Conservation (phyloP, 2,329 filamentous ascomycete species). For the Talaromyces rugulosus region DNA sequence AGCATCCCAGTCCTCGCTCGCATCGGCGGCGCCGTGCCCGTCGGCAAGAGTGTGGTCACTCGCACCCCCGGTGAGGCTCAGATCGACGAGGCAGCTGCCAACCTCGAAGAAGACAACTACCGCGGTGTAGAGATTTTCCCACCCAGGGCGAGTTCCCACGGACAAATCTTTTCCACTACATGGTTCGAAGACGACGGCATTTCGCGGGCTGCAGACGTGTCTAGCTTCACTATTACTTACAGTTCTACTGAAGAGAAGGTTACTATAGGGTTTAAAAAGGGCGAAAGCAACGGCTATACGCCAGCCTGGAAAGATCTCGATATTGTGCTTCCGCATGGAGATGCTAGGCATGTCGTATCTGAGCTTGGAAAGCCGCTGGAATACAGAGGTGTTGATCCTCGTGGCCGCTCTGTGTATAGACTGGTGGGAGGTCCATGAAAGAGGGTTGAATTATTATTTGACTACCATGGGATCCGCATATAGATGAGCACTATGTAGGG, state of each 20-base stretch:
- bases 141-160: slow-evolving; percentile 38
- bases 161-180: slow-evolving; percentile 34
- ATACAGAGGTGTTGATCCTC: slow-evolving; percentile 23
- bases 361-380: slow-evolving; percentile 26
- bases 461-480: neutral
- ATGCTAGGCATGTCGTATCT: slow-evolving; percentile 39
- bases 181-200: slow-evolving; percentile 60
- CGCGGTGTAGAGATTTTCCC: slow-evolving; percentile 57
- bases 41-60: slow-evolving; percentile 50
- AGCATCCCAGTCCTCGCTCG: slow-evolving; percentile 55
- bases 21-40: slow-evolving; percentile 51
- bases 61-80: slow-evolving; percentile 53
- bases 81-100: slow-evolving; percentile 36
- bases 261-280: slow-evolving; percentile 38
- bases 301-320: slow-evolving; percentile 49
- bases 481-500: neutral
- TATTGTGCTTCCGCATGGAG: slow-evolving; percentile 50
- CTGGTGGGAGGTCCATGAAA: slow-evolving; percentile 8
- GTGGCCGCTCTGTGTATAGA: slow-evolving; percentile 28
- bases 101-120: slow-evolving; percentile 48
- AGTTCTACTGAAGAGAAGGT: slow-evolving; percentile 43
- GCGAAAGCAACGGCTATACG: slow-evolving; percentile 38
- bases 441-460: neutral
- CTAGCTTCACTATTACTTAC: slow-evolving; percentile 43
- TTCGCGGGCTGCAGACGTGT: slow-evolving; percentile 39